Evolutionary conservation across 2,329 filamentous ascomycete genomes (phyloP).

Genomic region (Pseudogymnoascus sp.): DNA sequence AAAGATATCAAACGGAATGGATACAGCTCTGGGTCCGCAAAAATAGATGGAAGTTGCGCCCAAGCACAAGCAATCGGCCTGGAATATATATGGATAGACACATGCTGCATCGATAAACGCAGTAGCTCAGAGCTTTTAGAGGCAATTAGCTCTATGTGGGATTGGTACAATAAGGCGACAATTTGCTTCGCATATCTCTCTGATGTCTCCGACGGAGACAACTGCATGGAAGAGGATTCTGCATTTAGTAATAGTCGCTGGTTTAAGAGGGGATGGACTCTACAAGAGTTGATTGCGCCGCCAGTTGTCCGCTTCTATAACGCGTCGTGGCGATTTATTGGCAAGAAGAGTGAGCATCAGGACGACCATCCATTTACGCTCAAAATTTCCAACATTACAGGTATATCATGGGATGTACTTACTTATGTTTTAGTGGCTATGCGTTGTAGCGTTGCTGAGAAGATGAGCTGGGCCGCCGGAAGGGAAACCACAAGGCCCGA

Average conservation of each 20-base stretch:
- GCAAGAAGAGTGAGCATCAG: not conserved
- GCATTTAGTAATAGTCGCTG: constrained; percentile 10
- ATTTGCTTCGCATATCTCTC: constrained; percentile 12
- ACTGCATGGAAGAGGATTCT: not conserved
- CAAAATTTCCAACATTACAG: not conserved
- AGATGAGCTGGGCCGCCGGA: constrained; percentile 36
- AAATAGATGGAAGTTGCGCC: not conserved
- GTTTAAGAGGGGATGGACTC: constrained; percentile 16
- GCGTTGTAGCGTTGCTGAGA: constrained; percentile 25
- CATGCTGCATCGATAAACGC: constrained; percentile 12
- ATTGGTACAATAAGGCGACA: constrained; percentile 4
- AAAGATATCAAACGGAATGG: constrained; percentile 30
- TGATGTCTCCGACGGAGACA: not conserved
- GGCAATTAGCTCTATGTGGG: constrained; percentile 12
- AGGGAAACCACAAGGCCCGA: constrained; percentile 31
- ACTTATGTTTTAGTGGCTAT: not conserved
- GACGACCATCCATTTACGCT: not conserved
- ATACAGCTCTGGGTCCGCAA: not conserved
- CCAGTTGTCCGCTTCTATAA: constrained; percentile 9
- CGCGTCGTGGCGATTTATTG: constrained; percentile 2
- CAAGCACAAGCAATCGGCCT: not conserved
- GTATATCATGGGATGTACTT: not conserved
- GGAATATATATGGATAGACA: constrained; percentile 9
- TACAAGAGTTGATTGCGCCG: constrained; percentile 15
- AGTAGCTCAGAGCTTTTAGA: constrained; percentile 11